Evolutionary conservation across 257 asterid species (phyloP).

Genomic region (Lithospermum erythrorhizon): DNA sequence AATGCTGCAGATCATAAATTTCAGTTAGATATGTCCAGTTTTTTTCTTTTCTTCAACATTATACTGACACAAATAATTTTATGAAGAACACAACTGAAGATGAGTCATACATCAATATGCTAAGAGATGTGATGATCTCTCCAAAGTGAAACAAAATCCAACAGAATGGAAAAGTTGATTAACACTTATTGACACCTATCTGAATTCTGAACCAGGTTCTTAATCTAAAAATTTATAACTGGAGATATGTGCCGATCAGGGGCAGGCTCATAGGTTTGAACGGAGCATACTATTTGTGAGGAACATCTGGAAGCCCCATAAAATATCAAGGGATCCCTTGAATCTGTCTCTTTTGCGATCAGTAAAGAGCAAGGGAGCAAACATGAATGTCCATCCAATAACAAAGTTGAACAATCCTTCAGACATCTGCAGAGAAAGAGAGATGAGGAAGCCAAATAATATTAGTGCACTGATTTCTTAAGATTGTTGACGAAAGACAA

Average conservation of each 20-base stretch:
- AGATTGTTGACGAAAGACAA: slow-evolving; percentile 1
- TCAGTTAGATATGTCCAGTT: not conserved
- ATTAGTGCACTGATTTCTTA: slow-evolving; percentile 3
- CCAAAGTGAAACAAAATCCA: not conserved
- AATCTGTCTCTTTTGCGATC: slow-evolving; percentile 61
- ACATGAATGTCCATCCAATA: slow-evolving; percentile 83
- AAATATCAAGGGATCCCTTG: slow-evolving; percentile 63
- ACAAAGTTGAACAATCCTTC: slow-evolving; percentile 97
- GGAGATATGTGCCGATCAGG: not conserved
- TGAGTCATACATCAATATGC: not conserved
- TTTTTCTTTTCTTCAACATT: not conserved
- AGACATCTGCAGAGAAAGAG: slow-evolving; percentile 46
- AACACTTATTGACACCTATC: not conserved
- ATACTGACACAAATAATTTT: not conserved
- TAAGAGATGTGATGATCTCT: not conserved
- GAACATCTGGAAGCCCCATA: slow-evolving; percentile 89
- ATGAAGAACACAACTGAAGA: not conserved
- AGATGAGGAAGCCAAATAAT: slow-evolving; percentile 5
- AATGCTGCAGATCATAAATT: slow-evolving; percentile 46
- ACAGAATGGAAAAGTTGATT: not conserved
- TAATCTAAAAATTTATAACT: not conserved
- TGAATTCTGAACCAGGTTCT: not conserved
- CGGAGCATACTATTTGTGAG: slow-evolving; percentile 80
- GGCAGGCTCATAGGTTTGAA: slow-evolving; percentile 5
- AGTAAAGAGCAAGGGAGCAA: slow-evolving; percentile 83